Evolutionary conservation across 305 asterid species (phyloP).

Genomic region (Solanum hybrid): DNA sequence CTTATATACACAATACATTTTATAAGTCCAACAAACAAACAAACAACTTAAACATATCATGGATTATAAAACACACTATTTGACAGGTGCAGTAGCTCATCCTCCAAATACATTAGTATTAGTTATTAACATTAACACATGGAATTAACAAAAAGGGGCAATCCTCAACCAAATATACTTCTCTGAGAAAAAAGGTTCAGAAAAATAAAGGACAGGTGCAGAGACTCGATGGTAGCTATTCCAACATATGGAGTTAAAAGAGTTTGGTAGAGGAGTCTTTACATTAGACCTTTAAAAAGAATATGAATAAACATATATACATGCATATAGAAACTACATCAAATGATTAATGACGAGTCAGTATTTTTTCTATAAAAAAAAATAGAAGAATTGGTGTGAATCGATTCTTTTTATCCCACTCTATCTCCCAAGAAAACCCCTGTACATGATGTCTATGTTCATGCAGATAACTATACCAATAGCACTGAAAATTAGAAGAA

Average conservation of each 20-base stretch:
- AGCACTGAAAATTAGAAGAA: neutral
- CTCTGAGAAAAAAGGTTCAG: neutral
- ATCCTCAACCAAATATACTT: neutral
- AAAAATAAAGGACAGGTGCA: neutral
- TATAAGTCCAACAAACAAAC: neutral
- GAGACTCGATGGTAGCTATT: neutral
- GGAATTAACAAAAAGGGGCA: neutral
- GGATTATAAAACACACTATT: neutral
- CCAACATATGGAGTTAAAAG: neutral
- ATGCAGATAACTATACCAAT: neutral
- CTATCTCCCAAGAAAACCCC: neutral
- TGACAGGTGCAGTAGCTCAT: neutral
- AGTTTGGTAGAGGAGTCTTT: neutral
- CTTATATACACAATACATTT: neutral
- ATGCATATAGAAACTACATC: neutral
- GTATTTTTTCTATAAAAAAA: neutral
- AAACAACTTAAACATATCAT: neutral
- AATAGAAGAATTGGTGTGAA: neutral
- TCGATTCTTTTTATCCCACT: neutral
- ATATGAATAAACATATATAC: neutral
- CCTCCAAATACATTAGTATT: neutral
- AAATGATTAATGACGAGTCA: neutral
- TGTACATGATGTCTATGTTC: neutral
- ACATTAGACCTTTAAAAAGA: neutral
- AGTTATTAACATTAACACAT: neutral